A percentile compares a stretch with the other conserved stretches of the same genome.
phyloP scores from a whole-genome alignment of 371 early-diverging fungal species.

The Batrachochytrium dendrobatidis region DNA sequence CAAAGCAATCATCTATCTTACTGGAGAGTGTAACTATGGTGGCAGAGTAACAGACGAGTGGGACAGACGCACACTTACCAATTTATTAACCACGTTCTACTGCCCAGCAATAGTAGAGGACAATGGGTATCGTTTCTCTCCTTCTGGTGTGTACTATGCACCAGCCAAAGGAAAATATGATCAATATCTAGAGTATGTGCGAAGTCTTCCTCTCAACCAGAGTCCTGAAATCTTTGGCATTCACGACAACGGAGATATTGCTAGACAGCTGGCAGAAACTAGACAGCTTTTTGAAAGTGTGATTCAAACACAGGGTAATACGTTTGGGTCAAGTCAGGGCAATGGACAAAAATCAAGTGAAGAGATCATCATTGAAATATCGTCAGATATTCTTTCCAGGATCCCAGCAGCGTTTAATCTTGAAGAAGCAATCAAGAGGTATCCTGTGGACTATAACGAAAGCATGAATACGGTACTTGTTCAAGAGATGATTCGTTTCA shows the following conservation, averaged over 20 bases:
- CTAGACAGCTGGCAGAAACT: conserved; percentile 50
- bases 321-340: conserved; percentile 23
- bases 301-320: conserved; percentile 44
- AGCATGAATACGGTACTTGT: conserved; percentile 56
- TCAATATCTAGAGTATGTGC: conserved; percentile 43
- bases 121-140: conserved; percentile 37
- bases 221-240: conserved; percentile 53
- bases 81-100: conserved; percentile 43
- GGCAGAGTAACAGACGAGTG: conserved; percentile 60
- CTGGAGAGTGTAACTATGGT: conserved; percentile 58
- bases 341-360: conserved; percentile 38
- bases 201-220: conserved; percentile 43
- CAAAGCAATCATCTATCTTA: conserved; percentile 48
- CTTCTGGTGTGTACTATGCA: conserved; percentile 43
- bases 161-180: conserved; percentile 42
- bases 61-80: conserved; percentile 48
- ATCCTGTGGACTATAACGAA: conserved; percentile 52
- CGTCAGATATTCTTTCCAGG: conserved; percentile 43
- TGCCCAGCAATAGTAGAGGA: conserved; percentile 40
- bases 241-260: conserved; percentile 57
- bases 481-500: conserved; percentile 54
- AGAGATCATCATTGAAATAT: conserved; percentile 42
- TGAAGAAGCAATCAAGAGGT: conserved; percentile 36
- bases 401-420: conserved; percentile 42
- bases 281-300: conserved; percentile 41